Percentiles rank a stretch among this genome's conserved stretches.
Evolutionary conservation across 2,329 filamentous ascomycete species (phyloP).

Genomic region (Parastagonospora avenae): DNA sequence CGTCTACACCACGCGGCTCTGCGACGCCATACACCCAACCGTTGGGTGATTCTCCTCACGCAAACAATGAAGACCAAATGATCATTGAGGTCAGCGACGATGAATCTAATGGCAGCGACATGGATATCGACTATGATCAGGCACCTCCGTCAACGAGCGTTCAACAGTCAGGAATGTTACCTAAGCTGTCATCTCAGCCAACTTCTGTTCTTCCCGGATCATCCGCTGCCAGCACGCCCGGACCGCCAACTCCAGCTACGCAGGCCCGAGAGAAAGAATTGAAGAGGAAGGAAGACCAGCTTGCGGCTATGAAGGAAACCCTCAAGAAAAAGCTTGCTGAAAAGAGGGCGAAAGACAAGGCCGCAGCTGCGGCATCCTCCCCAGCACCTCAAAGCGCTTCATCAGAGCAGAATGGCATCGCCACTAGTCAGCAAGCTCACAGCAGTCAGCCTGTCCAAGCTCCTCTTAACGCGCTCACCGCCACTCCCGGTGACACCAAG

Average conservation of each 20-base stretch:
- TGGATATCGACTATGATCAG: slow-evolving; percentile 66
- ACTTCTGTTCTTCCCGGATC: slow-evolving; percentile 24
- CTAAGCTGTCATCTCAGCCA: slow-evolving; percentile 33
- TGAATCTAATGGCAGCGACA: slow-evolving; percentile 65
- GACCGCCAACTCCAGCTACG: slow-evolving; percentile 44
- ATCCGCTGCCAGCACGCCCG: slow-evolving; percentile 39
- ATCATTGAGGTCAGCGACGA: slow-evolving; percentile 87
- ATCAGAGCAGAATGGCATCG: too few species aligned
- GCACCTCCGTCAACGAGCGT: slow-evolving; percentile 37
- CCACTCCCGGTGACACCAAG: neutral
- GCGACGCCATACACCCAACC: slow-evolving; percentile 60
- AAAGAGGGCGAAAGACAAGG: slow-evolving; percentile 27
- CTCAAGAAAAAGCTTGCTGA: slow-evolving; percentile 36
- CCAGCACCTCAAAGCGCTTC: slow-evolving; percentile 1
- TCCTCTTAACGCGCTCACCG: neutral
- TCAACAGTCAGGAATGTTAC: slow-evolving; percentile 17
- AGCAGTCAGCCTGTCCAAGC: neutral
- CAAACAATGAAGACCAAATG: slow-evolving; percentile 63
- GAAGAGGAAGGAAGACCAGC: slow-evolving; percentile 54
- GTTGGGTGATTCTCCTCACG: slow-evolving; percentile 61
- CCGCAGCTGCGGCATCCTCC: slow-evolving; percentile 15
- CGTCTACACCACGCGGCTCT: slow-evolving; percentile 40
- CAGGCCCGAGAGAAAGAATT: slow-evolving; percentile 50
- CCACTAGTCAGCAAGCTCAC: too few species aligned
- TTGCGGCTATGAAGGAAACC: slow-evolving; percentile 50